Evolutionary conservation across 2,329 filamentous ascomycete genomes (phyloP).

Genomic region (Apiospora hydei): DNA sequence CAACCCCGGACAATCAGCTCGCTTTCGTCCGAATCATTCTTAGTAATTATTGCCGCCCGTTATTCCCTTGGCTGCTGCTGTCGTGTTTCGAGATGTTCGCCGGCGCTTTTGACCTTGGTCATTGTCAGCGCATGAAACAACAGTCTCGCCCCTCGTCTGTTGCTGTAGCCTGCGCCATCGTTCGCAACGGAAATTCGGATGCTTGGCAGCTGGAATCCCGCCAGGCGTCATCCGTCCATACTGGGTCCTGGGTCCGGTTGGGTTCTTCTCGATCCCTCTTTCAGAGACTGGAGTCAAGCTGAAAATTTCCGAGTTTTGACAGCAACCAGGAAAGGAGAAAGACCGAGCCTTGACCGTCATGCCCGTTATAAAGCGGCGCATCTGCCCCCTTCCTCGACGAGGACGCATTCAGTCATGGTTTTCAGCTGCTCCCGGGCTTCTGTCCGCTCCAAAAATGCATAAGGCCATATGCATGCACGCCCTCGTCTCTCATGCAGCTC

Average conservation of each 20-base stretch:
- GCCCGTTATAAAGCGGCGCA: slow-evolving; percentile 1
- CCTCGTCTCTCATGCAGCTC: slow-evolving; percentile 38
- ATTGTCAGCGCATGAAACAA: slow-evolving; percentile 8
- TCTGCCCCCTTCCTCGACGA: not conserved
- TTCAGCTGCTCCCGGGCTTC: slow-evolving; percentile 39
- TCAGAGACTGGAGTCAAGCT: not conserved
- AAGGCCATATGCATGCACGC: slow-evolving; percentile 43
- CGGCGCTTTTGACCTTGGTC: not conserved
- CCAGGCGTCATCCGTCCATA: not conserved
- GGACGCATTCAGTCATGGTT: not conserved
- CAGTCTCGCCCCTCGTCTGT: not conserved
- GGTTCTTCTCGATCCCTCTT: not conserved
- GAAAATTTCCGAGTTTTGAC: not conserved
- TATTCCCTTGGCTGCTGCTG: not conserved
- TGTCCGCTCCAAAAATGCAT: slow-evolving; percentile 54
- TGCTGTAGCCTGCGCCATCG: not conserved
- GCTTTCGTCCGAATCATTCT: slow-evolving; percentile 9
- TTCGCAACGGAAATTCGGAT: not conserved
- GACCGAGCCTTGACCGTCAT: not conserved
- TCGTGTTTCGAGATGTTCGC: slow-evolving; percentile 17
- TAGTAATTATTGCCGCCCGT: slow-evolving; percentile 18
- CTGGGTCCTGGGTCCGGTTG: not conserved
- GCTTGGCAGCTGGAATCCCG: not conserved
- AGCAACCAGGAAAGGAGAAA: not conserved
- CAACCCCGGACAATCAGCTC: slow-evolving; percentile 11